Percentiles rank a stretch among this genome's conserved stretches.
These are phyloP conservation scores for Macrolepiota albuminosa DNA, from an alignment of 768 basidiomycete species.

Conservation along the genomic window DNA sequence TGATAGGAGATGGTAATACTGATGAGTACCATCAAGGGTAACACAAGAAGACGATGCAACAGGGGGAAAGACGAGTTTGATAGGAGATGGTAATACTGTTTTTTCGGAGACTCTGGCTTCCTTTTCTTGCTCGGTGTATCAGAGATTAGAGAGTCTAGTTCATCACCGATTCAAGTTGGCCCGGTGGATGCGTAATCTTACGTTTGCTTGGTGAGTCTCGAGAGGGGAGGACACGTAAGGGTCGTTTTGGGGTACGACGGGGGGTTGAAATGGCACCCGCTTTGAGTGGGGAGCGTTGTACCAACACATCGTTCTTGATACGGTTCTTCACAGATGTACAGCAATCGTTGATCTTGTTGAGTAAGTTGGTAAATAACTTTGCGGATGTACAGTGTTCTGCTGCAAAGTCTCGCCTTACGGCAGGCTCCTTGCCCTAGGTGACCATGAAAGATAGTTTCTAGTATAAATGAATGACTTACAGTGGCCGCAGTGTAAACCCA, in stretches of 20 bases:
- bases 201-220: constrained; percentile 37
- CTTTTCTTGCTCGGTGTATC: constrained; percentile 40
- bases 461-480: constrained; percentile 20
- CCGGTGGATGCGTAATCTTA: constrained; percentile 10
- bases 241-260: constrained; percentile 20
- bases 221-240: constrained; percentile 27
- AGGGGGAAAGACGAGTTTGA: constrained; percentile 4
- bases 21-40: background rate
- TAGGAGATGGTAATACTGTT: background rate
- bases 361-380: constrained; percentile 18
- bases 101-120: constrained; percentile 22
- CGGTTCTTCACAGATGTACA: constrained; percentile 18
- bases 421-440: constrained; percentile 8
- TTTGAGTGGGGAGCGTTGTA: constrained; percentile 14
- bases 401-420: constrained; percentile 17
- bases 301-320: constrained; percentile 15
- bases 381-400: constrained; percentile 18
- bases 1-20: background rate
- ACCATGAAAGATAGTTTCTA: background rate
- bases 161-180: constrained; percentile 17
- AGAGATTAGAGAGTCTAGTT: constrained; percentile 26
- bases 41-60: constrained; percentile 15
- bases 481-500: constrained; percentile 40
- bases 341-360: constrained; percentile 20
- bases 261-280: constrained; percentile 18